Base-by-base conservation (phyloP, 2,329 filamentous ascomycete genomes). In the Amauroascus niger region DNA sequence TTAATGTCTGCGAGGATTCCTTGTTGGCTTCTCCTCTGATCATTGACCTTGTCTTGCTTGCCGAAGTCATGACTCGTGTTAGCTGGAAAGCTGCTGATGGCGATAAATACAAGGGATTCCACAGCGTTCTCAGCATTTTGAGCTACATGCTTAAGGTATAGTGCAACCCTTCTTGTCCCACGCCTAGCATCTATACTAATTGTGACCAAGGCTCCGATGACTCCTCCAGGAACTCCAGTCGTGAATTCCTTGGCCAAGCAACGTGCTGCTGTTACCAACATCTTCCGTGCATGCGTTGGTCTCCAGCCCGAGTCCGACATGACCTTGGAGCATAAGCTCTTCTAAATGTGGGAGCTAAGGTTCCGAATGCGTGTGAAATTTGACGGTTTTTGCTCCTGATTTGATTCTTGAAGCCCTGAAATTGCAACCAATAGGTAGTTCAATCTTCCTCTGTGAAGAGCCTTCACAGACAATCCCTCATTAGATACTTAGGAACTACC, bases 1-100 rank as follows among this genome's bases (percentile, higher is more conserved):
- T 95, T 83, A 98, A 98, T 72, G 90, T 97, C 64, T 98, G 93
- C 76, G 93, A 98, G 75, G 93, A 98, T 74, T 97, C 93, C 43
- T 84, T 98, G 50, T 79, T 98, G 61, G 93, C 93, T 9, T 94
- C 91, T 48, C 93, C 93, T 32, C 77, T 98, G 67, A 98, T 98
- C 78, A 95, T 98, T 66, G 93, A 98, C 70, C 79, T 98, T 57
- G 89, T 96, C 48, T 71, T 98, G 57, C 78, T 97, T 62, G 81
- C 93, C 33, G 93, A 98, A 79, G 88, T 98, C 79, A 96, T 98
- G 90, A 97, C 93, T 55, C 89, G 93, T 67, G 90, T 98, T 69
- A 83, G 88, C 75, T 98, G 93, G 91, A 89, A 86, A 75, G 73
- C 79, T 41, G 72, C 75, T 54, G 76, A 75, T 57, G 79, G 74